Base-by-base conservation (phyloP, 805 yeast species). In the baker's yeast (Saccharomyces cerevisiae) region DNA sequence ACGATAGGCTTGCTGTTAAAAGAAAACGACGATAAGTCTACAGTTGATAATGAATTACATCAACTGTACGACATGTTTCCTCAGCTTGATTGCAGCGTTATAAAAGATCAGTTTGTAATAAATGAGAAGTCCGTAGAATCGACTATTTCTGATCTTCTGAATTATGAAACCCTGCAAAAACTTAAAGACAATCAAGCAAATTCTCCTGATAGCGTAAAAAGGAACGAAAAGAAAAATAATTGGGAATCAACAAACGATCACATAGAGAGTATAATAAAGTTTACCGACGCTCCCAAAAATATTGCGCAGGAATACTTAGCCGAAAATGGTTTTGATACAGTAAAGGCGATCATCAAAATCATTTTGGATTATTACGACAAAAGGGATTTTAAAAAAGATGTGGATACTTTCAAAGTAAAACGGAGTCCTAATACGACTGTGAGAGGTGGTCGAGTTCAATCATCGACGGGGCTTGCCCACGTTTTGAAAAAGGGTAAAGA, bases 51-150 rank as follows among this genome's bases (percentile, higher is more conserved):
- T 17, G 41, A 41, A 24, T 30, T 32, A 26, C 21, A 28, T 6
- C 65, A 62, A 29, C 59, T 78, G 30, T 59, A 63, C 49, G 75
- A 73, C 13, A 73, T 81, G 66, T 80, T 82, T 55, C 84, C 85
- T 0, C 63, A 73, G 14, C 56, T 71, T 2, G 70, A 73, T 1
- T 46, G 63, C 3, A 64, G 59, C 1, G 56, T 58, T 6, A 64
- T 81, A 6, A 57, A 66, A 2, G 56, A 61, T 1, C 66, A 67
- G 3, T 66, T 74, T 17, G 58, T 65, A 26, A 68, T 67, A 2
- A 60, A 68, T 41, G 58, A 68, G 41, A 56, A 68, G 5, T 69
- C 71, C 1, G 68, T 76, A 54, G 73, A 68, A 14, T 60, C 59
- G 31, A 53, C 52, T 17, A 55, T 59, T 1, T 41, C 59, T 4